Percentiles rank a stretch among this genome's conserved stretches.
Evolutionary conservation across 495 filamentous ascomycete genomes (phyloP).

Genomic region (Penicillium parvum): DNA sequence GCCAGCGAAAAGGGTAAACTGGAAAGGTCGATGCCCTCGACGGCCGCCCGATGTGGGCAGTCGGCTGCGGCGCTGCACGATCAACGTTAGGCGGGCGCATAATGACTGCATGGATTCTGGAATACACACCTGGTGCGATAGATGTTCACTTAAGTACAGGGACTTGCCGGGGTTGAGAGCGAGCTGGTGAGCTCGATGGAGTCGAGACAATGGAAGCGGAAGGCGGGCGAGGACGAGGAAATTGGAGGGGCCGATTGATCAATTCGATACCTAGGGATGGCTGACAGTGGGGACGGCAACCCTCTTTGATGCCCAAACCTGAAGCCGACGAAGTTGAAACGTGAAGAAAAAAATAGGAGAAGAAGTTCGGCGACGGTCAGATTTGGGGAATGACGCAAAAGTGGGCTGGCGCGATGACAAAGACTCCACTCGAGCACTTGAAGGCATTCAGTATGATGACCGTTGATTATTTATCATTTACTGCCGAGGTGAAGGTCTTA

Average conservation of each 20-base stretch:
- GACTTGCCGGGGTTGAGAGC: background rate
- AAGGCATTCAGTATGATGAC: no score
- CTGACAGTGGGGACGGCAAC: background rate
- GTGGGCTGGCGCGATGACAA: constrained; percentile 11
- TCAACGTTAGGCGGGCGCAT: background rate
- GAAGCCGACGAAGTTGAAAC: constrained; percentile 4
- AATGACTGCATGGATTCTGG: background rate
- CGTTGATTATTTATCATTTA: background rate
- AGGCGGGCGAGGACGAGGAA: constrained; percentile 2
- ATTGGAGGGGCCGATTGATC: constrained; percentile 9
- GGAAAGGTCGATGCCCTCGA: background rate
- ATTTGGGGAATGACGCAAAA: constrained; percentile 19
- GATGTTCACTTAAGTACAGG: background rate
- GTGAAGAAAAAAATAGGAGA: background rate
- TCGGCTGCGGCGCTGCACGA: background rate
- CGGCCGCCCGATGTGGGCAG: no score
- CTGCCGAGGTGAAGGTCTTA: no score
- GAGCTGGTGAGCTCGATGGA: background rate
- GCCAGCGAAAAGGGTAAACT: background rate
- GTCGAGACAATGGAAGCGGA: background rate
- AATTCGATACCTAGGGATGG: constrained; percentile 4
- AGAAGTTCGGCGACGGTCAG: background rate
- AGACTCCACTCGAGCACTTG: constrained; percentile 7
- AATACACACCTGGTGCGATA: background rate
- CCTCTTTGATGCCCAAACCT: constrained; percentile 13